Evolutionary conservation across 371 early-diverging fungal species (phyloP).

Genomic region (Neoconidiobolus thromboides): DNA sequence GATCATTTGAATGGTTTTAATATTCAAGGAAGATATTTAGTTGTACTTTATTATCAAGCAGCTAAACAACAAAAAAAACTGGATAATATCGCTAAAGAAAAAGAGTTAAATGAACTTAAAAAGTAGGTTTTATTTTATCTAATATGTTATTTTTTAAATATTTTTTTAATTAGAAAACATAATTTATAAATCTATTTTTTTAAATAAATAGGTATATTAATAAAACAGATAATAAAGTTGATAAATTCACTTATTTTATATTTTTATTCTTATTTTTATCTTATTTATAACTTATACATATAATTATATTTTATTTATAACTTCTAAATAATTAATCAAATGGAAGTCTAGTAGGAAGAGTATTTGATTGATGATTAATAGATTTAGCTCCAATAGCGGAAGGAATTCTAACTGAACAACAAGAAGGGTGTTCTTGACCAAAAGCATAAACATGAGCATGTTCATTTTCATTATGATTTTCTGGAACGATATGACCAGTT

Average conservation of each 20-base stretch:
- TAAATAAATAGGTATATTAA: no score
- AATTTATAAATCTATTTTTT: no score
- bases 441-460: slow-evolving; percentile 65
- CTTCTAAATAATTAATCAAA: background rate
- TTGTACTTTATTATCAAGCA: slow-evolving; percentile 81
- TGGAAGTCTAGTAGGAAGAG: background rate
- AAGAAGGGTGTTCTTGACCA: slow-evolving; percentile 83
- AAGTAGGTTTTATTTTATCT: slow-evolving; percentile 16
- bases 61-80: slow-evolving; percentile 60
- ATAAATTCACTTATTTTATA: no score
- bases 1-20: slow-evolving; percentile 91
- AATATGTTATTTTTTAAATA: no score
- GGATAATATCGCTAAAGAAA: slow-evolving; percentile 70
- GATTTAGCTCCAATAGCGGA: slow-evolving; percentile 77
- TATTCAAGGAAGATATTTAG: slow-evolving; percentile 82
- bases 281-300: no score
- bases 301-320: no score
- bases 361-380: background rate
- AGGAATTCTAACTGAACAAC: slow-evolving; percentile 89
- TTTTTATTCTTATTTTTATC: no score
- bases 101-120: slow-evolving; percentile 64
- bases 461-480: slow-evolving; percentile 12
- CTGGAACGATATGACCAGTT: slow-evolving; percentile 16
- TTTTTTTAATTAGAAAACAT: no score
- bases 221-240: no score